A percentile compares a stretch with the other conserved stretches of the same genome.
phyloP scores from a whole-genome alignment of 352 stramenopile species.

The Globisporangium splendens region DNA sequence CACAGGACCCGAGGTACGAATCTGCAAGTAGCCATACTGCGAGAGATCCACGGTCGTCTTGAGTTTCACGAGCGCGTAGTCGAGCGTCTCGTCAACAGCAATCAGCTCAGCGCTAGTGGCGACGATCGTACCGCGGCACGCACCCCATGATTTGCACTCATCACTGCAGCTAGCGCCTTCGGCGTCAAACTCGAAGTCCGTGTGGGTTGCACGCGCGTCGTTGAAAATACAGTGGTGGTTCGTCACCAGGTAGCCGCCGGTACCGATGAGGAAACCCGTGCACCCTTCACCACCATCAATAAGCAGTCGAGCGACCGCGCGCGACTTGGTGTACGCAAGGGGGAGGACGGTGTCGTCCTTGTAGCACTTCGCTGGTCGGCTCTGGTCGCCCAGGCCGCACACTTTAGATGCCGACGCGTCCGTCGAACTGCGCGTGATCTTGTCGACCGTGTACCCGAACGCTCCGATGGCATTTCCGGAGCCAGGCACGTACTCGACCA shows the following conservation, averaged over 20 bases:
- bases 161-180: slow-evolving; percentile 28
- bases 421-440: slow-evolving; percentile 24
- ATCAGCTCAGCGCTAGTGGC: slow-evolving; percentile 28
- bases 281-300: slow-evolving; percentile 25
- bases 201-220: slow-evolving; percentile 15
- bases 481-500: slow-evolving; percentile 25
- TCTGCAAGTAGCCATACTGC: slow-evolving; percentile 30
- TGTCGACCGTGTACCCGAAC: slow-evolving; percentile 31
- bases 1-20: slow-evolving; percentile 21
- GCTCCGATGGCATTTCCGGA: not conserved
- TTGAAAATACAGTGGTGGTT: slow-evolving; percentile 43
- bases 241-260: slow-evolving; percentile 37
- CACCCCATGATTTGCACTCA: slow-evolving; percentile 18
- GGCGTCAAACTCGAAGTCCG: slow-evolving; percentile 32
- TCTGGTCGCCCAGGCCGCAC: slow-evolving; percentile 29
- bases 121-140: slow-evolving; percentile 20
- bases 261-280: slow-evolving; percentile 42
- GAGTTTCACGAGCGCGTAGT: slow-evolving; percentile 50
- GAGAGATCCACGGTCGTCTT: slow-evolving; percentile 18
- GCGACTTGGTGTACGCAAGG: slow-evolving; percentile 18
- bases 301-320: slow-evolving; percentile 31
- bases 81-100: slow-evolving; percentile 15
- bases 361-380: slow-evolving; percentile 29
- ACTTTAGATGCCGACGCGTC: slow-evolving; percentile 15
- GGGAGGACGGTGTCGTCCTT: slow-evolving; percentile 14